Conservation (phyloP, 352 stramenopile genomes). For the Phytophthora hybrid region DNA sequence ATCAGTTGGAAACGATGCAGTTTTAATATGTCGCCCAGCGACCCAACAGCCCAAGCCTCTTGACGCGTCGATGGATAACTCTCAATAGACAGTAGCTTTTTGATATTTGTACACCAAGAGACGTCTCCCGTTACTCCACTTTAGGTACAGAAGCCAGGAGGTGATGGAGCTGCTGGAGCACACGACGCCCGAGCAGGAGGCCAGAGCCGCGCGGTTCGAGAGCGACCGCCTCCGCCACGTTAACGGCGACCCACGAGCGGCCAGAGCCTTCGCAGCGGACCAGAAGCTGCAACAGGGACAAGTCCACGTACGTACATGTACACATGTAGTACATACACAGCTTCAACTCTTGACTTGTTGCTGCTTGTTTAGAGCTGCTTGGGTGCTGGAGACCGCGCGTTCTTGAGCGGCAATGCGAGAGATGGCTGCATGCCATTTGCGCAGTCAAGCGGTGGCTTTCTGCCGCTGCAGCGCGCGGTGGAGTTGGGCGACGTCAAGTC, state of each 20-base stretch:
- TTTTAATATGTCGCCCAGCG: constrained; percentile 22
- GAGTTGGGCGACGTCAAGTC: constrained; percentile 57
- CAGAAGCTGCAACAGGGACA: constrained; percentile 29
- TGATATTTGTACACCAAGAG: constrained; percentile 26
- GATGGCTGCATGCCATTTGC: constrained; percentile 31
- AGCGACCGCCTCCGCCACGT: constrained; percentile 43
- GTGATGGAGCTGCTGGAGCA: constrained; percentile 42
- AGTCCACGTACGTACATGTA: constrained; percentile 24
- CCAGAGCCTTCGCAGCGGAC: constrained; percentile 42
- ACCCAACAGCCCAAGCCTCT: too few species aligned
- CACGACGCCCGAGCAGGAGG: constrained; percentile 37
- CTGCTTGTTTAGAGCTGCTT: constrained; percentile 49
- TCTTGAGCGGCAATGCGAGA: constrained; percentile 49
- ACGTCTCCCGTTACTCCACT: too few species aligned
- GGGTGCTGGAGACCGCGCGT: constrained; percentile 52
- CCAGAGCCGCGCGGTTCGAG: constrained; percentile 37
- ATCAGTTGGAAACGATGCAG: neutral
- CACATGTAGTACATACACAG: too few species aligned
- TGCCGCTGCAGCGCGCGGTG: constrained; percentile 63
- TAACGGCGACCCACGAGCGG: constrained; percentile 55
- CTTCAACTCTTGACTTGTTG: neutral
- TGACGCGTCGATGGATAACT: neutral
- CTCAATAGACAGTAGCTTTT: constrained; percentile 54
- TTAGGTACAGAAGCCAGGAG: neutral
- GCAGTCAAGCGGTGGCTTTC: constrained; percentile 44